phyloP scores from a whole-genome alignment of 768 basidiomycete genomes.

The Trametes sanguinea region DNA sequence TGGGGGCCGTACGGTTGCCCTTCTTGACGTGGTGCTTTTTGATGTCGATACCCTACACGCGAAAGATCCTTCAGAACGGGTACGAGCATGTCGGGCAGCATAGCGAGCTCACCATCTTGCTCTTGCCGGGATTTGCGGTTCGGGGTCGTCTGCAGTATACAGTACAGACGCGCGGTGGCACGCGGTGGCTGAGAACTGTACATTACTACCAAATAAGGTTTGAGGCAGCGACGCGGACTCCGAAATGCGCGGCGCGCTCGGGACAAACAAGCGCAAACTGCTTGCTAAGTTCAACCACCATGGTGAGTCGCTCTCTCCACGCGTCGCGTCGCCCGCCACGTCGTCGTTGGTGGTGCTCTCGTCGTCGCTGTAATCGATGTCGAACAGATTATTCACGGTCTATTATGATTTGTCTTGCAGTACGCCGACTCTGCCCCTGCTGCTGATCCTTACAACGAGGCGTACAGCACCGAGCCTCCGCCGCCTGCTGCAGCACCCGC shows the following conservation, averaged over 20 bases:
- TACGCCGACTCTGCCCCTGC: conserved; percentile 64
- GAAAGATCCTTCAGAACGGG: conserved; percentile 6
- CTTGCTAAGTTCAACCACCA: conserved; percentile 48
- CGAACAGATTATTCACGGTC: not conserved
- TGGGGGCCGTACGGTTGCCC: conserved; percentile 89
- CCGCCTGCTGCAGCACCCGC: conserved; percentile 44
- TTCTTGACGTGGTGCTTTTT: conserved; percentile 98
- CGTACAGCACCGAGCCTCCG: conserved; percentile 65
- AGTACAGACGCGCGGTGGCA: conserved; percentile 13
- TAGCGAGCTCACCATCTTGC: conserved; percentile 80
- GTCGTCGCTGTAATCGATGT: not conserved
- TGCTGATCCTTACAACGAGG: conserved; percentile 81
- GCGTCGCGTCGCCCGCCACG: conserved; percentile 17
- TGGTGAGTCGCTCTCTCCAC: conserved; percentile 51
- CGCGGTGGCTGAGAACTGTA: conserved; percentile 67
- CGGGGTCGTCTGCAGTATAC: conserved; percentile 42
- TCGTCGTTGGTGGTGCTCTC: not conserved
- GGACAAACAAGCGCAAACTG: conserved; percentile 34
- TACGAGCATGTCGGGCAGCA: conserved; percentile 30
- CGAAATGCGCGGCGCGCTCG: conserved; percentile 19
- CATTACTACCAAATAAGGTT: conserved; percentile 49
- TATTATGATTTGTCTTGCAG: conserved; percentile 35
- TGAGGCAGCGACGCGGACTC: conserved; percentile 26
- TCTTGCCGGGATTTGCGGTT: conserved; percentile 49
- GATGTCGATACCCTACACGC: conserved; percentile 88